phyloP scores from a whole-genome alignment of 2,329 filamentous ascomycete species.

The Neofusicoccum umdonicola region DNA sequence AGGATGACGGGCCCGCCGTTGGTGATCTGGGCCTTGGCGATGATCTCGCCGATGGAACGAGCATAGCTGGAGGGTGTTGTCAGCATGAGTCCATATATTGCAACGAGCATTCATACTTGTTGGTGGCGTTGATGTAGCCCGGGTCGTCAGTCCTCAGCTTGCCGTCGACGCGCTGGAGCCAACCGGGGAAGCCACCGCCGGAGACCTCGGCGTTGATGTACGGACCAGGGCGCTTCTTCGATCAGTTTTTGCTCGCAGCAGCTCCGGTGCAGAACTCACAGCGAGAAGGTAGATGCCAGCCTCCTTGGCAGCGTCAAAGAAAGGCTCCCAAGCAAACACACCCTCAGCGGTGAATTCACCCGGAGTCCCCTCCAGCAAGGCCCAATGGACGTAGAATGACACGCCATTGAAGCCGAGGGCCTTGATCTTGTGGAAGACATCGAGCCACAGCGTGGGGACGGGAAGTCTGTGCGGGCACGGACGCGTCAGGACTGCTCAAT shows the following conservation, averaged over 20 bases:
- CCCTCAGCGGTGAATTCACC: slow-evolving; percentile 69
- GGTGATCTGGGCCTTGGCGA: slow-evolving; percentile 76
- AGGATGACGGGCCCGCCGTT: slow-evolving; percentile 78
- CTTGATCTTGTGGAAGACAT: slow-evolving; percentile 80
- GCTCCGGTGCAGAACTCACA: slow-evolving; percentile 22
- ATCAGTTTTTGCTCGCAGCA: slow-evolving; percentile 20
- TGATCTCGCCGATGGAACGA: slow-evolving; percentile 59
- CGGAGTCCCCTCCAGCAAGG: slow-evolving; percentile 69
- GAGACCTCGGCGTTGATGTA: slow-evolving; percentile 78
- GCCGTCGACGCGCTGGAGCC: slow-evolving; percentile 68
- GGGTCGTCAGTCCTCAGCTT: slow-evolving; percentile 61
- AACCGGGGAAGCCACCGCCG: slow-evolving; percentile 78
- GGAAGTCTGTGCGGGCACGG: slow-evolving; percentile 47
- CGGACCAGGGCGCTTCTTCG: slow-evolving; percentile 53
- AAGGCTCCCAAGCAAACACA: slow-evolving; percentile 68
- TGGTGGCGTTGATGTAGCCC: slow-evolving; percentile 64
- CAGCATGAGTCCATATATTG: no score
- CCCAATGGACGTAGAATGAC: slow-evolving; percentile 79
- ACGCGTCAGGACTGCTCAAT: not conserved
- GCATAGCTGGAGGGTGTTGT: slow-evolving; percentile 55
- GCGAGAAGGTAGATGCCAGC: slow-evolving; percentile 77
- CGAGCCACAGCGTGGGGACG: slow-evolving; percentile 63
- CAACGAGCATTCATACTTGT: slow-evolving; percentile 48
- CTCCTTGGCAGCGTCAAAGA: slow-evolving; percentile 71
- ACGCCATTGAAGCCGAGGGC: slow-evolving; percentile 76